A percentile compares a stretch with the other conserved stretches of the same genome.
Evolutionary conservation across 2,329 filamentous ascomycete genomes (phyloP).

Genomic region (Chrysoporthe deuterocubensis): DNA sequence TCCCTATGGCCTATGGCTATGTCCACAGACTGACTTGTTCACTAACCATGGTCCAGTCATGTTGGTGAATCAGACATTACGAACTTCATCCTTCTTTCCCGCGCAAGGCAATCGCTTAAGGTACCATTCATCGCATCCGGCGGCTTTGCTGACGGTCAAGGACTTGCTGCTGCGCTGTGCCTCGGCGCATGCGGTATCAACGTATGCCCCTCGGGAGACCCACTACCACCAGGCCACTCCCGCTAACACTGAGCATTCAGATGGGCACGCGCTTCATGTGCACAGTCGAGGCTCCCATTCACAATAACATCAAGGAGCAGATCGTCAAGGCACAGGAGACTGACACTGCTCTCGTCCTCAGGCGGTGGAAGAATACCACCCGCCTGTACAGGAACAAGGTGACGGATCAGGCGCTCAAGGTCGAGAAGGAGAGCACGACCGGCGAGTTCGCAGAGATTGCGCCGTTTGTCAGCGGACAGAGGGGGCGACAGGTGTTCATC

Average conservation of each 20-base stretch:
- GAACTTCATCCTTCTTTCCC: constrained; percentile 85
- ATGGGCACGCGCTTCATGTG: constrained; percentile 99
- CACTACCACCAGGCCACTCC: not conserved
- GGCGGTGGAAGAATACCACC: constrained; percentile 91
- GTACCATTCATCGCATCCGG: constrained; percentile 95
- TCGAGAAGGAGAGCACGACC: constrained; percentile 80
- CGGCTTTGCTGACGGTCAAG: constrained; percentile 93
- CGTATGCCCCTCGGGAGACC: constrained; percentile 27
- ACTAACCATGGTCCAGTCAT: constrained; percentile 51
- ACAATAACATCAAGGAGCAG: constrained; percentile 89
- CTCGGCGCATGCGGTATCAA: constrained; percentile 94
- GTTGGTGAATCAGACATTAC: constrained; percentile 87
- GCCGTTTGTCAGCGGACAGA: constrained; percentile 84
- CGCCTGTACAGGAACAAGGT: constrained; percentile 92
- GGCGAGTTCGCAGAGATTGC: constrained; percentile 91
- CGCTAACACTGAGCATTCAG: not conserved
- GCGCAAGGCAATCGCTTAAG: constrained; percentile 80
- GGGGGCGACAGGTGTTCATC: constrained; percentile 87
- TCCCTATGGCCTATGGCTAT: no score
- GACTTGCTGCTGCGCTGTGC: constrained; percentile 85
- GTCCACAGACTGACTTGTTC: not conserved
- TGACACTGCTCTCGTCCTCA: constrained; percentile 85
- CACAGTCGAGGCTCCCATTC: constrained; percentile 90
- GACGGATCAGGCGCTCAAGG: constrained; percentile 74
- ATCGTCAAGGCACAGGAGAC: constrained; percentile 90